Evolutionary conservation across 306 rosid species (phyloP).

Genomic region (Prunus davidiana): DNA sequence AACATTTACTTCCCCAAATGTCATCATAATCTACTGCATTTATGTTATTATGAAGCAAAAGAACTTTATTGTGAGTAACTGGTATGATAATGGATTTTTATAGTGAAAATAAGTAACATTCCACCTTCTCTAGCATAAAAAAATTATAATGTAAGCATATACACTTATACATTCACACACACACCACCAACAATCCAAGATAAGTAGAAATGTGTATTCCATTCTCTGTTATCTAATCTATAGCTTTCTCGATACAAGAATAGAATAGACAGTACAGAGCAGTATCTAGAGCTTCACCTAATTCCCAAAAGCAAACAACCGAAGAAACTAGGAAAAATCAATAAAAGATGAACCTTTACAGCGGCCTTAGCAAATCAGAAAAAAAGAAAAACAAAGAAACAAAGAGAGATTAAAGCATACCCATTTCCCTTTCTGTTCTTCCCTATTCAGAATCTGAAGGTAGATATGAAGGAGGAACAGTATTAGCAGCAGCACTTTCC

Average conservation of each 20-base stretch:
- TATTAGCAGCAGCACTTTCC: slow-evolving; percentile 26
- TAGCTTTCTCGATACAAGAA: slow-evolving; percentile 34
- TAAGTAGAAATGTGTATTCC: slow-evolving; percentile 17
- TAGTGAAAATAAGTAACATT: neutral
- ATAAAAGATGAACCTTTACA: slow-evolving; percentile 33
- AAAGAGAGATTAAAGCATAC: slow-evolving; percentile 20
- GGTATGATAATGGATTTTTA: neutral
- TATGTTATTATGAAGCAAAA: neutral
- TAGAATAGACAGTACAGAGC: slow-evolving; percentile 24
- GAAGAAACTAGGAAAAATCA: slow-evolving; percentile 12
- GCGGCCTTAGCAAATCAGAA: slow-evolving; percentile 12
- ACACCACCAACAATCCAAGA: slow-evolving; percentile 1
- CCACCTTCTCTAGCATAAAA: neutral
- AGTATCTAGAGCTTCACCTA: slow-evolving; percentile 32
- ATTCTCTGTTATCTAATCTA: slow-evolving; percentile 27
- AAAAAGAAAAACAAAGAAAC: neutral
- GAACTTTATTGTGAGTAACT: neutral
- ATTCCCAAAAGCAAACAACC: slow-evolving; percentile 35
- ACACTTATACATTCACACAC: neutral
- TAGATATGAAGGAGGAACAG: slow-evolving; percentile 27
- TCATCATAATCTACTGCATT: neutral
- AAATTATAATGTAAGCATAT: neutral
- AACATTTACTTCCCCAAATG: neutral
- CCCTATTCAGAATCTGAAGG: slow-evolving; percentile 30
- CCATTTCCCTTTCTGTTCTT: slow-evolving; percentile 15